phyloP scores from a whole-genome alignment of 352 stramenopile species.

The Phytophthora pinifolia region DNA sequence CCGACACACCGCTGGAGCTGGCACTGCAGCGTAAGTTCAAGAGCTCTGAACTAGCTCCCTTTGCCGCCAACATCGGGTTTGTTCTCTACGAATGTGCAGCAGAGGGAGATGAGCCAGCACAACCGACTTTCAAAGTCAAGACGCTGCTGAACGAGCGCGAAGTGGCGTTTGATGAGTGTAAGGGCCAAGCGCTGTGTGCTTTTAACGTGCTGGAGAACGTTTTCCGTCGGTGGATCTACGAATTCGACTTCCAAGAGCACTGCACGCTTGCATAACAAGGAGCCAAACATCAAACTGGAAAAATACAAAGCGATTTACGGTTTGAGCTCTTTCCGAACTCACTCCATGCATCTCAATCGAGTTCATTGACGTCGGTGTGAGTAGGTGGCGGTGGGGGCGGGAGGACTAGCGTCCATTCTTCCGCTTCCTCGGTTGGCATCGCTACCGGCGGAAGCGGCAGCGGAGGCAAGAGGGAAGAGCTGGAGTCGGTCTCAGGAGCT shows the following conservation, averaged over 20 bases:
- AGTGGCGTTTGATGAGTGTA: slow-evolving; percentile 58
- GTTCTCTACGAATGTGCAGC: slow-evolving; percentile 69
- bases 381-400: background rate
- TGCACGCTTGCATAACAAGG: slow-evolving; percentile 31
- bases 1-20: slow-evolving; percentile 52
- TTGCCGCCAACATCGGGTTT: slow-evolving; percentile 83
- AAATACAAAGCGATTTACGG: slow-evolving; percentile 9
- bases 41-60: slow-evolving; percentile 61
- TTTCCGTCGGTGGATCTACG: slow-evolving; percentile 66
- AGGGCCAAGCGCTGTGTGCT: slow-evolving; percentile 41
- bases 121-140: slow-evolving; percentile 42
- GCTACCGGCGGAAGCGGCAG: slow-evolving; percentile 21
- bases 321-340: background rate
- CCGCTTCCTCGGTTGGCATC: slow-evolving; percentile 1
- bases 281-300: background rate
- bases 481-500: background rate
- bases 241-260: slow-evolving; percentile 64
- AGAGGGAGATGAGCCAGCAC: slow-evolving; percentile 1
- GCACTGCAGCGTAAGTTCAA: slow-evolving; percentile 55
- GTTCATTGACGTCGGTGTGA: slow-evolving; percentile 54
- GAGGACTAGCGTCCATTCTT: background rate
- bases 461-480: slow-evolving; percentile 5
- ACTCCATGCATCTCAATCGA: slow-evolving; percentile 32
- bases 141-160: slow-evolving; percentile 69
- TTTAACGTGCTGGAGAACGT: slow-evolving; percentile 56